Evolutionary conservation across 495 filamentous ascomycete species (phyloP), one percentile per base, ranked within the genome.

Genomic region (Neurospora sp.): DNA sequence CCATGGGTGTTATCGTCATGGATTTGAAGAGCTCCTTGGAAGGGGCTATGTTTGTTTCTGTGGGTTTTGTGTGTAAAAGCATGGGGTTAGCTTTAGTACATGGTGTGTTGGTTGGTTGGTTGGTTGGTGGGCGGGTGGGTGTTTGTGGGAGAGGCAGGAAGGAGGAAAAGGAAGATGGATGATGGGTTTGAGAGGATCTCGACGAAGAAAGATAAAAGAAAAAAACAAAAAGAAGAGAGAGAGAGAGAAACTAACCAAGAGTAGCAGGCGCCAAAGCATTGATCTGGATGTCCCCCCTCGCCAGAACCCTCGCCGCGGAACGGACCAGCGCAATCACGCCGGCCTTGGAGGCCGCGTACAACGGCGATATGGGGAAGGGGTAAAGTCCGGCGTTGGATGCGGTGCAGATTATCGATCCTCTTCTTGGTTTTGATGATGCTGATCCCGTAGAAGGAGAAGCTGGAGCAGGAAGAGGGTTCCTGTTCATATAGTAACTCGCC

Each of bases 341-440:
- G 41, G 82, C 78, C 73, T 89, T 89, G 27, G 84, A 82, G 14
- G 82, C 80, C 1, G 84, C 82, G 71, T 89, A 89, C 2, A 88
- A 70, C 3, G 87, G 87, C 5, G 86, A 84, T n/a, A 84, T 81
- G 3, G 87, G 84, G 72, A 89, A 87, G 0, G 86, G 82, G 69
- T 89, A 88, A 8, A 88, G 65, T 1, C 87, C 87, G 7, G 85
- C 87, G 77, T 88, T 88, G 3, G 86, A 87, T 0, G 86, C 83
- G 3, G 87, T 88, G 79, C 87, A 89, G 53, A 88, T 82, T 39
- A 89, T 85, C 10, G 79, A 80, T 0, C 87, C 87, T 27, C 83
- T 81, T n/a, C 42, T 42, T 42, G 4, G 14, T 42, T 17, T 7
- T 40, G 39, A 40, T 40, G 39, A 16, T 41, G 3, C 12, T 40